Evolutionary conservation across 2,329 filamentous ascomycete genomes (phyloP).

Genomic region (Xylariaceae sp.): DNA sequence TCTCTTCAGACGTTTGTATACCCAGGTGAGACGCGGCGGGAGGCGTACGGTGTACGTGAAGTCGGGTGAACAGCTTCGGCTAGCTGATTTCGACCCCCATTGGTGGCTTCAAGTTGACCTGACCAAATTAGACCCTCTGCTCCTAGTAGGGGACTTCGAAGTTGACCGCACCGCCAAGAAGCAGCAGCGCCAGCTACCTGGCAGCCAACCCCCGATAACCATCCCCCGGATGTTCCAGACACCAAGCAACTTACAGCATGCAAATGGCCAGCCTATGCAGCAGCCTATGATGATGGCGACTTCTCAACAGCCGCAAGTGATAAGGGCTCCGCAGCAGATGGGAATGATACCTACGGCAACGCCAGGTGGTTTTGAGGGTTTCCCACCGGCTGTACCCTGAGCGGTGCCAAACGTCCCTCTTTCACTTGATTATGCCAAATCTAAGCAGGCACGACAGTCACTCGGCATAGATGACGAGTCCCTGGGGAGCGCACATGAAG

Average conservation of each 20-base stretch:
- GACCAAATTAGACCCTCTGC: neutral
- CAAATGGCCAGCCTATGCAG: neutral
- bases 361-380: neutral
- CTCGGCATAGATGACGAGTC: neutral
- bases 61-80: neutral
- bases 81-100: neutral
- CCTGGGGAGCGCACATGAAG: neutral
- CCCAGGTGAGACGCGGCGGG: neutral
- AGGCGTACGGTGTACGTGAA: neutral
- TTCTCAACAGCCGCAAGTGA: neutral
- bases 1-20: neutral
- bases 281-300: neutral
- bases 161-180: neutral
- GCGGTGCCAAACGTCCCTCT: neutral
- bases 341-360: neutral
- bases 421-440: neutral
- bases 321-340: neutral
- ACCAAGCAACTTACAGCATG: neutral
- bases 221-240: neutral
- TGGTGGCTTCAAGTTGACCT: neutral
- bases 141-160: neutral
- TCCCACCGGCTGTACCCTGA: neutral
- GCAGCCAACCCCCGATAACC: neutral
- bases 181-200: neutral
- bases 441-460: neutral